Conservation (phyloP, 1,139 yeast genomes). For the Blastobotrys apis region DNA sequence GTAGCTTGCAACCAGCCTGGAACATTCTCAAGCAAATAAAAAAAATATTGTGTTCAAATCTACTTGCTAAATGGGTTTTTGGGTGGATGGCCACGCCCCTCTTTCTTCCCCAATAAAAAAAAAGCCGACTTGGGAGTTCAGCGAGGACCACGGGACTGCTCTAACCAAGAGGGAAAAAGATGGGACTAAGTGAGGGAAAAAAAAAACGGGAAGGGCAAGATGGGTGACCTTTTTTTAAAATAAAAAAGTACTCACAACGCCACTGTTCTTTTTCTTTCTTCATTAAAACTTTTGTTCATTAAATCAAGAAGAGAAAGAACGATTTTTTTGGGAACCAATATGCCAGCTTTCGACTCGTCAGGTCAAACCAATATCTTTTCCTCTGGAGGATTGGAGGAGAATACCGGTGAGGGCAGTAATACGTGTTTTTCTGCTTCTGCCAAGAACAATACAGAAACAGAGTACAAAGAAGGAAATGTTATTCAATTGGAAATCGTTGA, state of each 20-base stretch:
- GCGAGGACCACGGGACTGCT: too few relatives aligned
- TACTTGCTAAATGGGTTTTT: too few relatives aligned
- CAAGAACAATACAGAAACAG: not conserved
- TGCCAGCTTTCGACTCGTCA: not conserved
- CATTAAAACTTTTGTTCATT: constrained; percentile 1
- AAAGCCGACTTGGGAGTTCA: too few relatives aligned
- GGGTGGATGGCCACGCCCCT: too few relatives aligned
- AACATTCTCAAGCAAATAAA: too few relatives aligned
- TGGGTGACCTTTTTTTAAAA: not conserved
- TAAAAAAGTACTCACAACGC: not conserved
- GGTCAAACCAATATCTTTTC: constrained; percentile 3
- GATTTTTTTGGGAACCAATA: too few relatives aligned
- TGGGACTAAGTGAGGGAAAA: not conserved
- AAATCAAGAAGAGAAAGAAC: too few relatives aligned
- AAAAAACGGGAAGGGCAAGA: constrained; percentile 1
- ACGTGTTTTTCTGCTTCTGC: not conserved
- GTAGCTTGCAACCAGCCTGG: too few relatives aligned
- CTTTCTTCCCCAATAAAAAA: too few relatives aligned
- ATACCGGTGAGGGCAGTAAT: not conserved
- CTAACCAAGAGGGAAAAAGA: too few relatives aligned
- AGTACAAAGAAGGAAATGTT: constrained; percentile 3
- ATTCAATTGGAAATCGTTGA: constrained; percentile 3
- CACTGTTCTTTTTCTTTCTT: not conserved
- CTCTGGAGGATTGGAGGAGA: not conserved
- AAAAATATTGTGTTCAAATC: too few relatives aligned